phyloP scores from a whole-genome alignment of 176 grass and related monocot genomes.

The Coix lacrymajobi region DNA sequence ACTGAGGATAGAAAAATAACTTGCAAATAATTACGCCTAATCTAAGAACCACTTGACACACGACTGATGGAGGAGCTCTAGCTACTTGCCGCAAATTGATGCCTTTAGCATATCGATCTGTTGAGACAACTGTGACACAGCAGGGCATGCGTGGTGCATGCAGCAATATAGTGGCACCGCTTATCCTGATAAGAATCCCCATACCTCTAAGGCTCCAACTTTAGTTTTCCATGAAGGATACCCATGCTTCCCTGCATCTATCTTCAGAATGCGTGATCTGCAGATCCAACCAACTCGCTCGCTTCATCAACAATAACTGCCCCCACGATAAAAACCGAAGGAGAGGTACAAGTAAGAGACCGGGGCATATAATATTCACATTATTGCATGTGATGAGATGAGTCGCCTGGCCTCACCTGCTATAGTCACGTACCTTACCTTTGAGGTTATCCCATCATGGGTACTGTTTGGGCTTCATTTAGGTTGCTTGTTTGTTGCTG shows the following conservation, averaged over 20 bases:
- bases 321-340: neutral
- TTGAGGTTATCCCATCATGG: constrained; percentile 7
- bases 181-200: constrained; percentile 25
- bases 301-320: constrained; percentile 4
- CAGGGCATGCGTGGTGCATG: neutral
- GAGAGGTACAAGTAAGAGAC: neutral
- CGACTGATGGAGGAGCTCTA: neutral
- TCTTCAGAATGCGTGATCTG: neutral
- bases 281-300: constrained; percentile 39
- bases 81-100: constrained; percentile 5
- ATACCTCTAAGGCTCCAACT: neutral
- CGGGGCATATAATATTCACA: neutral
- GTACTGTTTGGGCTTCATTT: constrained; percentile 16
- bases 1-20: neutral
- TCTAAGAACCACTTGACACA: constrained; percentile 8
- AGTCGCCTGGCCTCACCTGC: neutral
- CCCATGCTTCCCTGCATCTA: constrained; percentile 11
- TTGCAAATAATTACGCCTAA: too few species aligned
- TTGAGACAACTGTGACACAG: neutral
- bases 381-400: neutral
- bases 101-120: neutral
- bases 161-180: neutral
- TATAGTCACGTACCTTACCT: neutral
- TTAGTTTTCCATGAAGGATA: constrained; percentile 11
- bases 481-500: constrained; percentile 17